Evolutionary conservation across 2,329 filamentous ascomycete species (phyloP).

Genomic region (Sclerotinia trifoliorum): DNA sequence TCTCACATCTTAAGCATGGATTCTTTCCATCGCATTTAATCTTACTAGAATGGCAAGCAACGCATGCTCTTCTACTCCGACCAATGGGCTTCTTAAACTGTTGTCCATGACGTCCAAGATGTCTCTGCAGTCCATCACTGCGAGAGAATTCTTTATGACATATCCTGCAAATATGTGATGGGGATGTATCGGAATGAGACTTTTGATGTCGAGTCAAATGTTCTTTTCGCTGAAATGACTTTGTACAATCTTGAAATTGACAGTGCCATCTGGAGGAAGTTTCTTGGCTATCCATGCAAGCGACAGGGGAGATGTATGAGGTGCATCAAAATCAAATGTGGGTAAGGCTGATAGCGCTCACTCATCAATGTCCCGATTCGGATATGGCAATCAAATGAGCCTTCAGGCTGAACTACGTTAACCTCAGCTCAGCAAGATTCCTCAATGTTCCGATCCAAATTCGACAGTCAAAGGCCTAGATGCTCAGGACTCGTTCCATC

Average conservation of each 20-base stretch:
- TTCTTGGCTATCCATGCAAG: constrained; percentile 3
- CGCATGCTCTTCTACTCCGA: constrained; percentile 45
- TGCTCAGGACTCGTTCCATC: too few species aligned
- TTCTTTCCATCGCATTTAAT: constrained; percentile 46
- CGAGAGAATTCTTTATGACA: constrained; percentile 35
- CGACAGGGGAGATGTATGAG: background rate
- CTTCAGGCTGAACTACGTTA: too few species aligned
- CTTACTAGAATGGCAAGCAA: constrained; percentile 48
- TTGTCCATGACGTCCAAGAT: constrained; percentile 34
- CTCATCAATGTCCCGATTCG: background rate
- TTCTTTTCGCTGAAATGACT: constrained; percentile 34
- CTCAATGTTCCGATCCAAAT: background rate
- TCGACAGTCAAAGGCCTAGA: background rate
- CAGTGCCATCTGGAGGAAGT: constrained; percentile 23
- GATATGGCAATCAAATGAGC: background rate
- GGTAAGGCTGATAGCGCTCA: background rate
- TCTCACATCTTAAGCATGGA: constrained; percentile 44
- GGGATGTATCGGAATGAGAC: constrained; percentile 28
- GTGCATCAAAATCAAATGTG: background rate
- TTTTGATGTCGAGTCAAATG: constrained; percentile 35
- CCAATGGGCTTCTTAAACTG: constrained; percentile 30
- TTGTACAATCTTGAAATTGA: constrained; percentile 30
- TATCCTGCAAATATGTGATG: constrained; percentile 27
- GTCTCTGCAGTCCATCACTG: constrained; percentile 36
- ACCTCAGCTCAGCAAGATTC: background rate